Evolutionary conservation across 192 early-diverging fungal genomes (phyloP), one percentile per base, ranked within the genome.

Genomic region (Backusella morwellensis): DNA sequence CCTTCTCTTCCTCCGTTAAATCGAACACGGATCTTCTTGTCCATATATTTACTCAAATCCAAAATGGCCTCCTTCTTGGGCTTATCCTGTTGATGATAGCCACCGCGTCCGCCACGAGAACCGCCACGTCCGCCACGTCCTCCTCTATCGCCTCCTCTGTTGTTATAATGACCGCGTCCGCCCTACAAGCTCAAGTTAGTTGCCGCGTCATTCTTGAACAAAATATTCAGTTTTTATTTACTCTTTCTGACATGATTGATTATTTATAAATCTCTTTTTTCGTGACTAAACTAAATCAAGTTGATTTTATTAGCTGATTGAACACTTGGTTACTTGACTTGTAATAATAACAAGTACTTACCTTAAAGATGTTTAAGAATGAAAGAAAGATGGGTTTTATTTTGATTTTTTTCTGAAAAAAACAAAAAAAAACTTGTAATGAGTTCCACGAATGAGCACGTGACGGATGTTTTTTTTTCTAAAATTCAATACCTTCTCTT

Each of bases 1-100:
- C 96, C 96, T 92, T 99, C 95, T 54, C 97, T 88, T 50, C 96
- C 96, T 36, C 94, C 96, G 72, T 90, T 93, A 84, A 96, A 98
- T 87, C 98, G 95, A 63, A 97, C 96, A 38, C 91, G 90, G 68
- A 99, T 92, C 72, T 91, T 86, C 83, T 97, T 96, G 77, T 99
- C 92, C 85, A 92, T 89, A 87, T 98, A 97, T 86, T 97, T 98
- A 40, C 91, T 86, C 41, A 97, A 89, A 81, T 99, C 97, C 56
- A 99, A 87, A 78, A 99, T 98, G 17, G 91, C 89, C 79, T 98
- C 95, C 85, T 96, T 92, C 85, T 93, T 93, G 75, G 88, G 89
- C 75, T 89, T 89, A 74, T 91, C 87, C 78, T 88, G 85, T 70
- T 86, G 85, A 34, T 89, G 81, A 38, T 86, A 81, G 59, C 85